Conservation (phyloP, 495 filamentous ascomycete species). For the Glutinoglossum americanum region DNA sequence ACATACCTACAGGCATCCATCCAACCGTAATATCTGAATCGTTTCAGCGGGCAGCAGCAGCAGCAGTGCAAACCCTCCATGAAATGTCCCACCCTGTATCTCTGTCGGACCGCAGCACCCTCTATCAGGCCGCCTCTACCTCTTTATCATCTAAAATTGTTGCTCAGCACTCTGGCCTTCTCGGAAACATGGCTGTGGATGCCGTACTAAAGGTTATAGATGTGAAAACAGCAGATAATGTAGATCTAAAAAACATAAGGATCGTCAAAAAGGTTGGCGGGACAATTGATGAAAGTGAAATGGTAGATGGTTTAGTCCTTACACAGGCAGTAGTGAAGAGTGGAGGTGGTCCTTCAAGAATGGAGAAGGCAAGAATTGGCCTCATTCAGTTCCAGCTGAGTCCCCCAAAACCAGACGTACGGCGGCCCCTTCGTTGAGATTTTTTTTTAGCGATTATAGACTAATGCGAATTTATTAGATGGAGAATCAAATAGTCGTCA, state of each 20-base stretch:
- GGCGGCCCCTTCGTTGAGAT: constrained; percentile 10
- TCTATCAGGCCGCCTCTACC: constrained; percentile 90
- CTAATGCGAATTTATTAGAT: constrained; percentile 33
- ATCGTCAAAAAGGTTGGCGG: constrained; percentile 96
- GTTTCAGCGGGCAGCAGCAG: constrained; percentile 82
- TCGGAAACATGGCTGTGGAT: constrained; percentile 93
- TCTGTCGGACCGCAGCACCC: constrained; percentile 65
- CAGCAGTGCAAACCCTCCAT: constrained; percentile 73
- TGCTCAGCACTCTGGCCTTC: constrained; percentile 76
- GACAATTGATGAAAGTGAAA: constrained; percentile 94
- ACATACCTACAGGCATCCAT: constrained; percentile 41
- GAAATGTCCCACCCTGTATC: constrained; percentile 90
- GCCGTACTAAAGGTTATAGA: constrained; percentile 89
- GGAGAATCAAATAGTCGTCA: constrained; percentile 97
- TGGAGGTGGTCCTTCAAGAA: constrained; percentile 71
- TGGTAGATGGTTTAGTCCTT: constrained; percentile 85
- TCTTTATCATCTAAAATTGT: constrained; percentile 98
- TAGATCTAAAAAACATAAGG: constrained; percentile 86
- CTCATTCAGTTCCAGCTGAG: constrained; percentile 97
- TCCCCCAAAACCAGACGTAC: constrained; percentile 88
- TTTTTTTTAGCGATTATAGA: neutral
- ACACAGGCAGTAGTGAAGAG: constrained; percentile 86
- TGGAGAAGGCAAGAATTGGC: constrained; percentile 94
- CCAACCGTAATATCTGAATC: constrained; percentile 93
- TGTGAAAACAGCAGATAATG: constrained; percentile 82